Evolutionary conservation across 139 green algal species (phyloP), one percentile per base, ranked within the genome.

Genomic region (Ulvella scutata): DNA sequence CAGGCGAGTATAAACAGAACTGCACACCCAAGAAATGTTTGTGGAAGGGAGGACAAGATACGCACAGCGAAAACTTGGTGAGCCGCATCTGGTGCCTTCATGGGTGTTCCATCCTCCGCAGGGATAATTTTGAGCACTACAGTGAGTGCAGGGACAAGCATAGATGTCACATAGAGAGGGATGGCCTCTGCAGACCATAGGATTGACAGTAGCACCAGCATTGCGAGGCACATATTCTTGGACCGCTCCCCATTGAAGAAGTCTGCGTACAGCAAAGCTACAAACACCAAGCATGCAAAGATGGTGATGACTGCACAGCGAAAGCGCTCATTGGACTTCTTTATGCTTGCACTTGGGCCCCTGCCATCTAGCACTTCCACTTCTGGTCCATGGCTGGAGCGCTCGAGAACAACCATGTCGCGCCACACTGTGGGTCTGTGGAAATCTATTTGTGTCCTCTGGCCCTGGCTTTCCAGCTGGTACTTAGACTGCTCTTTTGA

Each of bases 141-240:
- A 7, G 80, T 78, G 10, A 87, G 75, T 17, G 84, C 61, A 7
- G 86, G 85, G 26, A 92, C 81, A 10, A 87, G 74, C 82, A 90
- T 88, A 59, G 79, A 82, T 1, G 88, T 92, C 33, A 88, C 83
- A 60, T 86, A 91, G n/a, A 92, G 79, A 0, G 88, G 88, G 21
- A 92, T 62, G 0, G 88, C 84, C 79, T 90, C 86, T 0, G 82
- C 85, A 75, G 77, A 84, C 88, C 88, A 92, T 37, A 92, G 84
- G 43, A 91, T 23, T 4, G 76, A 83, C 10, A 77, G 80, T n/a
- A 88, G 85, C 4, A 74, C 79, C 40, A 92, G 79, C 62, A 92
- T 61, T 9, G 88, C 88, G 51, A 88, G 76, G 78, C 88, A 92
- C 61, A 85, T 85, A 40, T 79, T 80, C 72, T 83, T 59, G n/a